Percentiles rank a stretch among this genome's conserved stretches.
Conservation (phyloP, 2,329 filamentous ascomycete genomes). For the Tolypocladium ovalisporum region DNA sequence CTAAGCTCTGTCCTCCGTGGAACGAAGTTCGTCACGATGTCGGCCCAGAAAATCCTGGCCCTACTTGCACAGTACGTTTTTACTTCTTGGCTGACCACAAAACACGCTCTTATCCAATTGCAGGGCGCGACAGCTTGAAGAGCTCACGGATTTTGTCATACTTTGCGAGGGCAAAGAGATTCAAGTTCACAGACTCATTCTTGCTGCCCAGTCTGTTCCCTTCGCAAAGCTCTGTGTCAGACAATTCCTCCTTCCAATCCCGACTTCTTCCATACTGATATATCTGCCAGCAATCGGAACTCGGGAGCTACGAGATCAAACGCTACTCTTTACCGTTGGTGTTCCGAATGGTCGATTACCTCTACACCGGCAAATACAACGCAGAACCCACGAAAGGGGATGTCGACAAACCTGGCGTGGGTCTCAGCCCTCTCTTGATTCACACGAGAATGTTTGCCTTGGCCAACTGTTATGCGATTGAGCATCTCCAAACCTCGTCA, state of each 20-base stretch:
- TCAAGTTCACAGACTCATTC: background rate
- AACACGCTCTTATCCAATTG: background rate
- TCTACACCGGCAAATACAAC: background rate
- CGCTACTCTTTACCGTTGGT: too few species aligned
- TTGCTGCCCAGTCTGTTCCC: background rate
- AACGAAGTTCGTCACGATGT: background rate
- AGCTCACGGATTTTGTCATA: background rate
- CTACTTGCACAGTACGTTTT: background rate
- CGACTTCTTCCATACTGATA: background rate
- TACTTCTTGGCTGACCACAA: too few species aligned
- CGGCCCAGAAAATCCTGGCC: background rate
- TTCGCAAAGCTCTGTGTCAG: too few species aligned
- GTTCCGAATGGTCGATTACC: background rate
- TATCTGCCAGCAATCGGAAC: too few species aligned
- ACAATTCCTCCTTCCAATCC: too few species aligned
- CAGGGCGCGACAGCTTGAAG: background rate
- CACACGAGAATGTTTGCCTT: background rate
- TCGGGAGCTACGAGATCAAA: too few species aligned
- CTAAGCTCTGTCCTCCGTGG: too few species aligned
- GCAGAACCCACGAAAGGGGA: background rate
- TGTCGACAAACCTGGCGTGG: too few species aligned
- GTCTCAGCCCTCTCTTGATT: background rate
- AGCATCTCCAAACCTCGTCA: too few species aligned
- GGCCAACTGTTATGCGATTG: too few species aligned
- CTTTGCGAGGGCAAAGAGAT: background rate